Percentiles rank a stretch among this genome's conserved stretches.
These are phyloP conservation scores for Mycena metata DNA, from an alignment of 768 basidiomycete genomes.

Conservation along the genomic window DNA sequence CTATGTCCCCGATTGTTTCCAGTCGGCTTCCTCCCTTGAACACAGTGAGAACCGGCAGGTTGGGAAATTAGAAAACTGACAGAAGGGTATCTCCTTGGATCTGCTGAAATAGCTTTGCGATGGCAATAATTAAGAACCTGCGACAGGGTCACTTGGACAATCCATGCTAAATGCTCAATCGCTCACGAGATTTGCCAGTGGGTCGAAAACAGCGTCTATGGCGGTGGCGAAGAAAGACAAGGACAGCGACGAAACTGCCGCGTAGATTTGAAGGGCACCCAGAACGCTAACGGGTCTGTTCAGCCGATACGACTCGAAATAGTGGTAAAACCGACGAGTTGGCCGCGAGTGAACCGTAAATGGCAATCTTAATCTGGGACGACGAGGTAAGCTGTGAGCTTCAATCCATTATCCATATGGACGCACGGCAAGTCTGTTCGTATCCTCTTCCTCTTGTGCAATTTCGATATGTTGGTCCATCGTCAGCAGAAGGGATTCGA, in stretches of 20 bases:
- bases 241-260: slow-evolving; percentile 67
- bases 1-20: slow-evolving; percentile 67
- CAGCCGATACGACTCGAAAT: slow-evolving; percentile 46
- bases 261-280: slow-evolving; percentile 61
- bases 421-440: slow-evolving; percentile 58
- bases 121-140: slow-evolving; percentile 62
- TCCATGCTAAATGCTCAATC: background rate
- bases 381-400: background rate
- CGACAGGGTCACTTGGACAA: background rate
- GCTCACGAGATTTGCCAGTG: slow-evolving; percentile 55
- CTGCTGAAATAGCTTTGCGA: slow-evolving; percentile 48
- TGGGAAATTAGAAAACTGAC: slow-evolving; percentile 61
- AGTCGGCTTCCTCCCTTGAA: slow-evolving; percentile 60
- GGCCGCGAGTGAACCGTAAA: slow-evolving; percentile 62
- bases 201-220: slow-evolving; percentile 68
- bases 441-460: slow-evolving; percentile 62
- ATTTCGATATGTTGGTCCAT: slow-evolving; percentile 69
- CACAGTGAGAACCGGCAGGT: background rate
- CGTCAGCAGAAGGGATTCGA: slow-evolving; percentile 65
- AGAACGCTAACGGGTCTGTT: slow-evolving; percentile 20
- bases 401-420: background rate
- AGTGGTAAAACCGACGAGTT: slow-evolving; percentile 58
- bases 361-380: slow-evolving; percentile 73
- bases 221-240: slow-evolving; percentile 73
- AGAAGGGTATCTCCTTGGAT: slow-evolving; percentile 44